A percentile compares a stretch with the other conserved stretches of the same genome.
phyloP scores from a whole-genome alignment of 306 rosid species.

The Vigna unguiculata region DNA sequence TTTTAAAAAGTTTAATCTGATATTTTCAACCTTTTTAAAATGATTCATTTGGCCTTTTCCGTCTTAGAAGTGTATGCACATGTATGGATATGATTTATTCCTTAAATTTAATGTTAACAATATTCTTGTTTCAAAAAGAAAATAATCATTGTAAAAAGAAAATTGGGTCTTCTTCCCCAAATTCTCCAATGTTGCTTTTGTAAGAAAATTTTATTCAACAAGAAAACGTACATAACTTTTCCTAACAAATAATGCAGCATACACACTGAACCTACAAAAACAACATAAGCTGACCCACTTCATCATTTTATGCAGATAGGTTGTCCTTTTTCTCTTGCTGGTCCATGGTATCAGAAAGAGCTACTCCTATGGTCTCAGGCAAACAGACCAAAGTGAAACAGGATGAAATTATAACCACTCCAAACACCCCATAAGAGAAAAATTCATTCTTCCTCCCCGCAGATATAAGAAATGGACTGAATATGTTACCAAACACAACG shows the following conservation, averaged over 20 bases:
- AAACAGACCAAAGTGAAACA: slow-evolving; percentile 29
- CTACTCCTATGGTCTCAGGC: slow-evolving; percentile 46
- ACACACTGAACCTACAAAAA: background rate
- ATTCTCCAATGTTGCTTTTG: no score
- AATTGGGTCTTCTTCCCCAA: no score
- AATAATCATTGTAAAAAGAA: no score
- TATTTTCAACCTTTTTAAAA: no score
- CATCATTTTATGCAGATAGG: background rate
- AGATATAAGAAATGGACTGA: slow-evolving; percentile 43
- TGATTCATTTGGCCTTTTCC: no score
- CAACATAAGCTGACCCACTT: background rate
- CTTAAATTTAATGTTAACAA: no score
- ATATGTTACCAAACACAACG: slow-evolving; percentile 40
- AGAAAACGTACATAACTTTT: background rate
- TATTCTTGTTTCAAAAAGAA: no score
- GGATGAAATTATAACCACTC: slow-evolving; percentile 24
- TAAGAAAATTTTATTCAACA: no score
- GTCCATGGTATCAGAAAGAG: slow-evolving; percentile 55
- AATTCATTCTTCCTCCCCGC: slow-evolving; percentile 46
- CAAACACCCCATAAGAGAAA: slow-evolving; percentile 49
- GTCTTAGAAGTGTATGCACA: no score
- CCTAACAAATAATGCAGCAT: background rate
- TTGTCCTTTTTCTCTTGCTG: slow-evolving; percentile 43
- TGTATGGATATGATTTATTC: no score
- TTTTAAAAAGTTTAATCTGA: no score